phyloP scores from a whole-genome alignment of 768 basidiomycete species.

The Wakefieldia striispora region DNA sequence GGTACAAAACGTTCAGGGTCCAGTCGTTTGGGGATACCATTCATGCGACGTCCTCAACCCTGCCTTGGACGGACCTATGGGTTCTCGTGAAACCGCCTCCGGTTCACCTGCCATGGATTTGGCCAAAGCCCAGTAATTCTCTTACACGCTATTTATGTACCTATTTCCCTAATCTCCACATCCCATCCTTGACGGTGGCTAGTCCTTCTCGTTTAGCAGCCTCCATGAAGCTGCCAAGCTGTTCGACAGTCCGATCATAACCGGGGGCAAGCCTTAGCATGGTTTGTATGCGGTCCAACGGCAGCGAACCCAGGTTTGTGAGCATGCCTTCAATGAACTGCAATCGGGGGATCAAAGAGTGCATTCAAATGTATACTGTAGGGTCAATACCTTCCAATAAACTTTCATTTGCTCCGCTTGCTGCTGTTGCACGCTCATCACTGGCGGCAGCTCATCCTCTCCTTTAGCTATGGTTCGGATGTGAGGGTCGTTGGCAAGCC shows the following conservation, averaged over 20 bases:
- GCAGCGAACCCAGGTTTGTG: constrained; percentile 75
- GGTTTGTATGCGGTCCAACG: constrained; percentile 80
- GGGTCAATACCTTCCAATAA: constrained; percentile 72
- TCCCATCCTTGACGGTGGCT: constrained; percentile 64
- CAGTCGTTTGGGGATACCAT: too few species aligned
- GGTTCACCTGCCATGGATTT: too few species aligned
- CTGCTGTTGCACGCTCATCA: constrained; percentile 63
- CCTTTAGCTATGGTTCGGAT: constrained; percentile 22
- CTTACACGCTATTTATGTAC: background rate
- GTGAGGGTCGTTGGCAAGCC: background rate
- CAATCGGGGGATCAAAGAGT: constrained; percentile 1
- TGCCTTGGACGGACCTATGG: too few species aligned
- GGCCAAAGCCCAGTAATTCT: background rate
- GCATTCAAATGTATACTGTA: background rate
- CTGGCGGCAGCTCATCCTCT: constrained; percentile 48
- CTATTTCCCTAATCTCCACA: constrained; percentile 55
- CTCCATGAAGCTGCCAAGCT: constrained; percentile 78
- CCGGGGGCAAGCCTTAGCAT: constrained; percentile 85
- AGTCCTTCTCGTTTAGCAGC: constrained; percentile 75
- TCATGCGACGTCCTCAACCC: too few species aligned
- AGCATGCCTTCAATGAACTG: constrained; percentile 93
- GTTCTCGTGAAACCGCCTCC: too few species aligned
- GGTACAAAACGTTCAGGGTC: too few species aligned
- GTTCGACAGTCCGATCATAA: constrained; percentile 78
- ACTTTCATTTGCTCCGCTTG: constrained; percentile 84